Evolutionary conservation across 305 asterid genomes (phyloP), one percentile per base, ranked within the genome.

Genomic region (Nicotiana rustica): DNA sequence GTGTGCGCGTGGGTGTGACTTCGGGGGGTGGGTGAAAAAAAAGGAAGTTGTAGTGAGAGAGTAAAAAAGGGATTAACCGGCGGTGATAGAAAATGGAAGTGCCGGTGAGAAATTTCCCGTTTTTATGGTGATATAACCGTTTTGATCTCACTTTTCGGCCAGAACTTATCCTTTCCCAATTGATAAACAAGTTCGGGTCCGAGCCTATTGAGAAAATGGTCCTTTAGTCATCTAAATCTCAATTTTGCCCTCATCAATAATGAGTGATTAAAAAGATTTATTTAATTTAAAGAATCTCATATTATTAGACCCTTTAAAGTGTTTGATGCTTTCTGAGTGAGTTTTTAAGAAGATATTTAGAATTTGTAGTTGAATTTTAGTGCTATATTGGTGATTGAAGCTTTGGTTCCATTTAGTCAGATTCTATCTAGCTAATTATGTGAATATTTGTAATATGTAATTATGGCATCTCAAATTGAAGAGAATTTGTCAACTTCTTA

Each of bases 141-240:
- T 78, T 44, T 78, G 60, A 78, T 86, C 84, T 83, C 81, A 77
- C 81, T 85, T 79, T 18, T 84, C 82, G 84, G 81, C 44, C 44
- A 61, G 67, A 19, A 25, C 12, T 31, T 66, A 31, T 67, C 52
- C 21, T 17, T 86, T 78, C 79, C 44, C 21, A 64, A 85, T 81
- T 82, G 68, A 67, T 78, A 82, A 68, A 33, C 68, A 83, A 73
- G 79, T 85, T 3, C 66, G 82, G 84, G 81, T 71, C 13, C 78
- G 79, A 80, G 21, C 71, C 59, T 71, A 61, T 21, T 79, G 41
- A 9, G 15, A 9, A 59, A 87, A 85, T 81, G 83, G 83, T 81
- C 83, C 31, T 84, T 78, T 7, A 1, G 84, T 65, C 21, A 5
- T 52, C 29, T 15, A 67, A 49, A 15, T 67, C 55, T 12, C 36